Base-by-base conservation (phyloP, 441 rosid genomes). In the Populus tomentosa region DNA sequence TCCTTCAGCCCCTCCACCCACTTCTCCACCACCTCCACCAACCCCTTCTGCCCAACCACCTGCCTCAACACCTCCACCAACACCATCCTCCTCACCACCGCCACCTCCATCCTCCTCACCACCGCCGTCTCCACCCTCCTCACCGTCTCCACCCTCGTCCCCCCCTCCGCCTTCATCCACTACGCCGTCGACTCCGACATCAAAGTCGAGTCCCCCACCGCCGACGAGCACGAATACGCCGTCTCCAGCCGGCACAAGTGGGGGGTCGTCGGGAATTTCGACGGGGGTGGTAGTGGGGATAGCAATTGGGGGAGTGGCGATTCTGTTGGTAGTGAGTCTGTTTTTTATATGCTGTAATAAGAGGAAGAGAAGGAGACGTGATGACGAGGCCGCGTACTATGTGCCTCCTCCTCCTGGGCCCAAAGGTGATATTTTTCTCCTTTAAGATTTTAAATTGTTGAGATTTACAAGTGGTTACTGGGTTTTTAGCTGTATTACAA, bases 231-330 rank as follows among this genome's bases (percentile, higher is more conserved):
- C 59, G 59, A 74, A 65, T 18, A 61, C 80, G 50, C 53, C 89
- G 21, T 11, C 89, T 1, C 80, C 88, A 8, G 2, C 83, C 16
- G 59, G 8, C 18, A 23, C 28, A 20, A 67, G 6, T 20, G 85
- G 84, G 75, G 7, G 46, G 10, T 75, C 86, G 0, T 69, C 85
- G n/a, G 72, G 82, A 1, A 63, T 88, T 63, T 83, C 94, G 21
- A 86, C 92, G 6, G 92, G 90, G 66, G 74, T 88, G 10, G 92
- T 95, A 5, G 97, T 90, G 59, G 99, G 94, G 32, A 80, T 91
- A 59, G 98, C 90, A 14, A 73, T 93, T 40, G 99, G 92, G 21
- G 99, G 97, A 71, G 86, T 91, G 75, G 90, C 72, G 21, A 7
- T 90, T 66, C 79, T 95, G 78, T 62, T 86, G 38, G 81, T 87